Base-by-base conservation (phyloP, 441 rosid species). In the Pelargonium australe region DNA sequence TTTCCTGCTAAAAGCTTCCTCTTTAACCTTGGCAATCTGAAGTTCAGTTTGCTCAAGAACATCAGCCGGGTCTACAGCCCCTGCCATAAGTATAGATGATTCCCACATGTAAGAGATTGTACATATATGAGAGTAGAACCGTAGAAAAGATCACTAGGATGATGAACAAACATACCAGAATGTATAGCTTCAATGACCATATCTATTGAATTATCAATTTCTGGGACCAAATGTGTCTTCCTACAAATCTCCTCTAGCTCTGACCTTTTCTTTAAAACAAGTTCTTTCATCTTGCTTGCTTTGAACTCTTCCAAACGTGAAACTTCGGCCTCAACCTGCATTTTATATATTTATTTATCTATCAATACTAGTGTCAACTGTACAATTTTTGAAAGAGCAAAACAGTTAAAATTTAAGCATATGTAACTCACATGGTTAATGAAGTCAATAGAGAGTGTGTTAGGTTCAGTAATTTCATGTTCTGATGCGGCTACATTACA, bases 231-330 rank as follows among this genome's bases (percentile, higher is more conserved):
- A 77, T 92, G 99, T 5, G 96, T 90, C 83, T 89, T 92, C 78
- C 93, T 85, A 76, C 98, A 92, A 41, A 88, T 89, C 58, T 95
- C 98, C 78, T 90, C 96, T 68, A 95, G 82, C 74, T 90, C 99
- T 28, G 84, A 77, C 74, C 87, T 86, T 80, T 95, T 95, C 87
- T 95, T 95, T 72, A 88, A 74, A 60, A 95, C 98, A 80, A 92
- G 96, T 72, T 95, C 99, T 82, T 87, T 92, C 99, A 92, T 90
- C 87, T 87, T 95, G 86, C 97, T 92, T 44, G 91, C 72, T 78
- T 95, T 95, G 67, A 95, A 76, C 83, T 83, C 89, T 74, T 95
- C 99, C 81, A 95, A 76, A 58, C 95, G 87, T 10, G 81, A 78
- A 70, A 95, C 99, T 82, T 95, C 99, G 68, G 84, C 85, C 77